Conservation (phyloP, 768 basidiomycete species). For the Suillus discolor region DNA sequence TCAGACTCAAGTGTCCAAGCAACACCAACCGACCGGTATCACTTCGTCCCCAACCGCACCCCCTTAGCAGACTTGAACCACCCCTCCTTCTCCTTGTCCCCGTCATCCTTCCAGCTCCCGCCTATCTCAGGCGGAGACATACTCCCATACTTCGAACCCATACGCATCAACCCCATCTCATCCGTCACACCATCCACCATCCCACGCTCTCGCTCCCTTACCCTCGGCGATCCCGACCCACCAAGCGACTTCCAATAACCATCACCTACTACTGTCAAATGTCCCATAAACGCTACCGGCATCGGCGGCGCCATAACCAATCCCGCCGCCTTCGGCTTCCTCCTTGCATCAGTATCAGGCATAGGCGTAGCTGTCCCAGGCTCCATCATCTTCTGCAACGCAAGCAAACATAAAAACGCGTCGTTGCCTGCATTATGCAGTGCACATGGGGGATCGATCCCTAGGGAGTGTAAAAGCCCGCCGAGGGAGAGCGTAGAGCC, state of each 20-base stretch:
- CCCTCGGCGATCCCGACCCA: conserved; percentile 13
- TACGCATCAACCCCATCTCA: conserved; percentile 45
- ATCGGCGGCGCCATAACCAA: conserved; percentile 14
- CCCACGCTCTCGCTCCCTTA: neutral
- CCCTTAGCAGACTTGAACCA: conserved; percentile 6
- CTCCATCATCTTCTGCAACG: conserved; percentile 69
- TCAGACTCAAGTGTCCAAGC: neutral
- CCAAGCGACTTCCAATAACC: conserved; percentile 11
- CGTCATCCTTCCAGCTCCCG: conserved; percentile 1
- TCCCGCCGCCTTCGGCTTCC: conserved; percentile 16
- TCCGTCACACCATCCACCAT: conserved; percentile 25
- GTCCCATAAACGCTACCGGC: neutral
- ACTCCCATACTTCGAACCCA: conserved; percentile 19
- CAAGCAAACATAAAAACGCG: conserved; percentile 68
- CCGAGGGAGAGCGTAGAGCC: conserved; percentile 65
- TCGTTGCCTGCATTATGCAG: conserved; percentile 83
- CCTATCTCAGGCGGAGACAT: neutral
- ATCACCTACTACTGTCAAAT: neutral
- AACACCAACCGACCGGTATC: neutral
- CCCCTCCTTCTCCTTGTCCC: neutral
- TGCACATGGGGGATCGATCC: conserved; percentile 37
- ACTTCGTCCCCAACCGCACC: conserved; percentile 6
- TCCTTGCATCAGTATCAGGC: conserved; percentile 11
- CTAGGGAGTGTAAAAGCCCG: conserved; percentile 62
- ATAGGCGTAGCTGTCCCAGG: conserved; percentile 46